phyloP scores from a whole-genome alignment of 1,139 yeast species.

The Debaryomycetaceae sp. region DNA sequence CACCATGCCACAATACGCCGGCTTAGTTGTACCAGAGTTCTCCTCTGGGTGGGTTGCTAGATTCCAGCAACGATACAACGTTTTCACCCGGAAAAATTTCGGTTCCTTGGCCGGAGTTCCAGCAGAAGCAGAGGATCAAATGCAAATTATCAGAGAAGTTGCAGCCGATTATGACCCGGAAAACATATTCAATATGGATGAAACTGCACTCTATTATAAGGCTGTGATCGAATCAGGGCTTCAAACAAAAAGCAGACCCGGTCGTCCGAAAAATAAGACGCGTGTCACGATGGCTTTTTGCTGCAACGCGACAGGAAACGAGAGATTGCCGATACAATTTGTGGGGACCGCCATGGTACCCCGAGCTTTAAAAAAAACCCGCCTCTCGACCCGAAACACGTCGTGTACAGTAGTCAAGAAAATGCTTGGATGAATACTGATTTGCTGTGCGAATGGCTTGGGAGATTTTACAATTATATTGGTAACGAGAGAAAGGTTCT shows the following conservation, averaged over 20 bases:
- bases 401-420: background rate
- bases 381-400: background rate
- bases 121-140: background rate
- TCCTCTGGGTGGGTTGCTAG: background rate
- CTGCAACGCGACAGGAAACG: background rate
- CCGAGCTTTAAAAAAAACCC: background rate
- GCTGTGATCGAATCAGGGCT: background rate
- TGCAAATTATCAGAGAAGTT: background rate
- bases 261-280: background rate
- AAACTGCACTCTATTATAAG: background rate
- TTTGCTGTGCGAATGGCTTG: background rate
- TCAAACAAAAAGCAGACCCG: background rate
- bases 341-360: background rate
- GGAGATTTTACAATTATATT: background rate
- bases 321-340: background rate
- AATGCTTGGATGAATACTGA: background rate
- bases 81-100: background rate
- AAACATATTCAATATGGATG: background rate
- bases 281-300: background rate
- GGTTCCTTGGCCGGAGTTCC: background rate
- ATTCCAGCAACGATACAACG: background rate
- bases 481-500: background rate
- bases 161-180: background rate
- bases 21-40: no score
- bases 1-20: no score